phyloP scores from a whole-genome alignment of 2,329 filamentous ascomycete species.

The Botryotinia calthae region DNA sequence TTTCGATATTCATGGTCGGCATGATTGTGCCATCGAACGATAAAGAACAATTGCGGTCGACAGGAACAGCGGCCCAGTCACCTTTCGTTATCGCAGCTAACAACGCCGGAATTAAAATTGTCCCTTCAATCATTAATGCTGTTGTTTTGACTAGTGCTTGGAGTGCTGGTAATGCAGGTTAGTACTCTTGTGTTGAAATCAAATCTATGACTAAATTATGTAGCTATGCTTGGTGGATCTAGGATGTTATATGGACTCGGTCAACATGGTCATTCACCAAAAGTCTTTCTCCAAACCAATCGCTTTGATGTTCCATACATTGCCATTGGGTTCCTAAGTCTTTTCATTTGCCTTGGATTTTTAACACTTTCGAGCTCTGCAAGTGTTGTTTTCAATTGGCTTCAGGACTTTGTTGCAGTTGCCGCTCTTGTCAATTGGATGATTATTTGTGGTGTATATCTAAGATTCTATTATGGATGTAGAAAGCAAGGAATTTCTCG shows the following conservation, averaged over 20 bases:
- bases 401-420: constrained; percentile 59
- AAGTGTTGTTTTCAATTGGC: constrained; percentile 63
- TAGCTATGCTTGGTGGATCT: constrained; percentile 56
- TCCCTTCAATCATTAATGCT: constrained; percentile 73
- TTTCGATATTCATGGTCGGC: constrained; percentile 47
- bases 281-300: constrained; percentile 53
- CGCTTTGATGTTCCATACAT: constrained; percentile 55
- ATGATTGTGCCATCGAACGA: constrained; percentile 57
- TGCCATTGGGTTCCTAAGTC: constrained; percentile 52
- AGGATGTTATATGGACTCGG: constrained; percentile 60
- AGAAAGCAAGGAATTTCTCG: constrained; percentile 53
- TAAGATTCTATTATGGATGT: constrained; percentile 54
- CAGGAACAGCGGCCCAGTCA: constrained; percentile 48
- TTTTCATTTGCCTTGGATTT: constrained; percentile 63
- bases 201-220: neutral
- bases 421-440: constrained; percentile 65
- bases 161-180: constrained; percentile 62
- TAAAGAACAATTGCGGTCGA: constrained; percentile 45
- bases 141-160: constrained; percentile 71
- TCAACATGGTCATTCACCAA: constrained; percentile 53
- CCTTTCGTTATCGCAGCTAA: constrained; percentile 72
- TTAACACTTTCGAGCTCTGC: constrained; percentile 60
- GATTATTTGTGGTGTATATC: constrained; percentile 56
- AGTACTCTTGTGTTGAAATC: too few species aligned
- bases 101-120: constrained; percentile 62